A percentile compares a stretch with the other conserved stretches of the same genome.
Evolutionary conservation across 139 green algal species (phyloP).

Genomic region (Ettlia oleoabundans): DNA sequence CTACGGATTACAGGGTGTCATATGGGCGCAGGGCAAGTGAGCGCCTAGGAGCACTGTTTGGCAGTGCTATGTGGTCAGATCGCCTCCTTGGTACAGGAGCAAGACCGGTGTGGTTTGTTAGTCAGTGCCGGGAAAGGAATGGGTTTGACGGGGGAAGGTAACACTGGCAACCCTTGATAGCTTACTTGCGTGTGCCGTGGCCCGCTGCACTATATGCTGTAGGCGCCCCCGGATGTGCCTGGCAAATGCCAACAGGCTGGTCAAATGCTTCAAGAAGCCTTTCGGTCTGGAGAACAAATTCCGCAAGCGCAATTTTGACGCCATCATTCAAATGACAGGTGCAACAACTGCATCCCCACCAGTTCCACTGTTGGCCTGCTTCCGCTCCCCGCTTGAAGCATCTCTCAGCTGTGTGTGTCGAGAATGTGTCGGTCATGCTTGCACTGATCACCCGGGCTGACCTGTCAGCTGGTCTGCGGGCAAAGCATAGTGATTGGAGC

Average conservation of each 20-base stretch:
- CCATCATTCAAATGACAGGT: slow-evolving; percentile 47
- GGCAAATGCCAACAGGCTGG: slow-evolving; percentile 26
- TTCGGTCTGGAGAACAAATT: slow-evolving; percentile 27
- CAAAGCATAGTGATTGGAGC: neutral
- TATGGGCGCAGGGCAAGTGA: slow-evolving; percentile 42
- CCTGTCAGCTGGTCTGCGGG: no score
- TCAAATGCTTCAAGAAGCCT: slow-evolving; percentile 30
- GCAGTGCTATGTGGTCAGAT: neutral
- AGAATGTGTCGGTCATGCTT: no score
- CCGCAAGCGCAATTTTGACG: slow-evolving; percentile 47
- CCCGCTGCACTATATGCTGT: neutral
- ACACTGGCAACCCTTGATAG: no score
- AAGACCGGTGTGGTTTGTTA: no score
- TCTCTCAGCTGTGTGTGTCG: neutral
- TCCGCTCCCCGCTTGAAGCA: no score
- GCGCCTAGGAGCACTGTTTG: neutral
- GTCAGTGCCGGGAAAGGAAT: no score
- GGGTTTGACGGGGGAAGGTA: no score
- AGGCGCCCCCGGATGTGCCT: slow-evolving; percentile 31
- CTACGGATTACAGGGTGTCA: slow-evolving; percentile 45
- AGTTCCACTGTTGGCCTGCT: no score
- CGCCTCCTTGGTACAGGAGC: neutral
- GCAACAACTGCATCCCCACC: no score
- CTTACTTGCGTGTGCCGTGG: neutral
- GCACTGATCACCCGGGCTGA: no score